Base-by-base conservation (phyloP, 306 rosid genomes). In the Mimosa bimucronata region DNA sequence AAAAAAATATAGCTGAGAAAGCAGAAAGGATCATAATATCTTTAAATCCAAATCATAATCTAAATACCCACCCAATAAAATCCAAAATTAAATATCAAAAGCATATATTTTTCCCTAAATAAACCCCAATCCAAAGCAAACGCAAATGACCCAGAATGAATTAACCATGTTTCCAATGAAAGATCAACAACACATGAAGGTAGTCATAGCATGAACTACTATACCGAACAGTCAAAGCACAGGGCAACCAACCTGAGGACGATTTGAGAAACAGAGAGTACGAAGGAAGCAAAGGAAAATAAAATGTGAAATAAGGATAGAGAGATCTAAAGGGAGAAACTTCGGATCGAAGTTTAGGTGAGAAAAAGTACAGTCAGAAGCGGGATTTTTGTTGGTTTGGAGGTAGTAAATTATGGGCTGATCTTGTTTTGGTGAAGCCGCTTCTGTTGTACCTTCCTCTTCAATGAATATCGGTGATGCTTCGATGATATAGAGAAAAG, bases 181-280 rank as follows among this genome's bases (percentile, higher is more conserved):
- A 5, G 6, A 40, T 18, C 45, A 45, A 19, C 75, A 8, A 7
- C 40, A 71, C 0, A 29, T 19, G 0, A n/a, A 50, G 46, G 29
- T 18, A 46, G 16, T 18, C 76, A 48, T 4, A 29, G 26, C 61
- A 26, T 2, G 42, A 71, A 71, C 13, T 13, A 48, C 21, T 13
- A 10, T 3, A 9, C 15, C 42, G 19, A 57, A 23, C 66, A 73
- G 42, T 25, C 30, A 53, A 77, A 80, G 76, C 65, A 82, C 6
- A 48, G 46, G 80, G 84, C 58, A 29, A 71, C 74, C 58, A 16
- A 88, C 92, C 97, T 83, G 84, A 45, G 19, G 73, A 9, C 3
- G 50, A 38, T 29, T 21, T 21, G 41, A 28, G 77, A 38, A 31
- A 37, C 5, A 25, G 62, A 73, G 62, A 57, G 16, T 15, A 62